Conservation (phyloP, 2,329 filamentous ascomycete species). For the Colletotrichum coccodes region DNA sequence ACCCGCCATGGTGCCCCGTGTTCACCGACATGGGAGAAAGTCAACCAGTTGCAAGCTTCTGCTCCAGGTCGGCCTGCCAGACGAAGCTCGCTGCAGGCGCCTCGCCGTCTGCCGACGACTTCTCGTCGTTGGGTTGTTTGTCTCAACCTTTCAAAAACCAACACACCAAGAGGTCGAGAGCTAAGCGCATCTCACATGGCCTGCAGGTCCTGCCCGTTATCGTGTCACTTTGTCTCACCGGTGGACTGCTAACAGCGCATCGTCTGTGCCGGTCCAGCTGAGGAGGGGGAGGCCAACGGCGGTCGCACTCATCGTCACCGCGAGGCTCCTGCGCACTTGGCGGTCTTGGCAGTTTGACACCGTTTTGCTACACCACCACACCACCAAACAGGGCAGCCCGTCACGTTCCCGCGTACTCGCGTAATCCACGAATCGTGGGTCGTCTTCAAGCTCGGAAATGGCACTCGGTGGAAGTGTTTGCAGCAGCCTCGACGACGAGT, state of each 20-base stretch:
- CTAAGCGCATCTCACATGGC: neutral
- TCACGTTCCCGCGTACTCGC: conserved; percentile 21
- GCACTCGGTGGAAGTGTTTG: conserved; percentile 15
- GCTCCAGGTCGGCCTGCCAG: neutral
- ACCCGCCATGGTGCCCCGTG: conserved; percentile 5
- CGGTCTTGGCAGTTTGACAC: conserved; percentile 27
- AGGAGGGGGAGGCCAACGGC: neutral
- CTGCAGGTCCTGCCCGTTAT: conserved; percentile 14
- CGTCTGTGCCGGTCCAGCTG: conserved; percentile 12
- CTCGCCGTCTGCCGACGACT: neutral
- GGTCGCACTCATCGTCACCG: conserved; percentile 3
- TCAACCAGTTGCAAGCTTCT: neutral
- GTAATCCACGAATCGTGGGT: neutral
- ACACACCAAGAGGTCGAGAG: neutral
- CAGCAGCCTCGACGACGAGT: conserved; percentile 11
- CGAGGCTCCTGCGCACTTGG: conserved; percentile 25
- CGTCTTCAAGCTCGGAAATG: neutral
- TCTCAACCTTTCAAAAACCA: neutral
- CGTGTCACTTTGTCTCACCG: conserved; percentile 23
- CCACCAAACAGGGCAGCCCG: conserved; percentile 6
- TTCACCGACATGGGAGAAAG: neutral
- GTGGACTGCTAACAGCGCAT: neutral
- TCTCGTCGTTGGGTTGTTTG: neutral
- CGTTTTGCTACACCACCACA: conserved; percentile 5
- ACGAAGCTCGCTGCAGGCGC: neutral